Base-by-base conservation (phyloP, 2,329 filamentous ascomycete species). In the Penicillium sp. region DNA sequence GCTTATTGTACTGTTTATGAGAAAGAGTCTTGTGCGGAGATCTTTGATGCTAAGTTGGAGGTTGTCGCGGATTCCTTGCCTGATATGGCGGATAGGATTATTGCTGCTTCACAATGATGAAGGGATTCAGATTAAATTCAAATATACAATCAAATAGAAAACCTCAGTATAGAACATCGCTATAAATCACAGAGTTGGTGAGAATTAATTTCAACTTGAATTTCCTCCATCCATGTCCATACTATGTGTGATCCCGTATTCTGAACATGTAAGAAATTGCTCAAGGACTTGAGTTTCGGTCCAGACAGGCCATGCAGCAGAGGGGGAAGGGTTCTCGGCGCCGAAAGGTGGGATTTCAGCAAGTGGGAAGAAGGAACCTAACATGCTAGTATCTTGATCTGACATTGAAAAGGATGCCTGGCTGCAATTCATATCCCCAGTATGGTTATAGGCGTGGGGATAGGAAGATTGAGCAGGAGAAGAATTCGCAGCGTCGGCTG, bases 1-100 rank as follows among this genome's bases (percentile, higher is more conserved):
- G 82, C 83, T 0, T 85, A 82, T 66, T 82, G 79, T 58, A 75
- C 78, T 2, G 71, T 81, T 0, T 80, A 77, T 59, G 82, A 85
- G 63, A 77, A 78, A 52, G 81, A 84, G 60, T 67, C 75, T 5
- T 78, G 77, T 46, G 63, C 68, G 6, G 79, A 82, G 46, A 66
- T 85, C 0, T 84, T 83, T 71, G 78, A 67, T 48, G 52, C 73
- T 0, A 68, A 77, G 58, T 77, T 83, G 76, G 81, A 83, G 47
- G 79, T 84, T 24, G 73, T 78, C 53, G 77, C 76, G 6, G 76
- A 78, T 31, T 72, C 66, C 0, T 63, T 84, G 40, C 67, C 72
- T 1, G 77, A 77, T 11, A 79, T 84, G 78, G 82, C 81, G 1
- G 70, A 77, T 28, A 43, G 18, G 23, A 26, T 43, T 9, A 43